phyloP scores from a whole-genome alignment of 2,329 filamentous ascomycete species.

The Orbilia javanica region DNA sequence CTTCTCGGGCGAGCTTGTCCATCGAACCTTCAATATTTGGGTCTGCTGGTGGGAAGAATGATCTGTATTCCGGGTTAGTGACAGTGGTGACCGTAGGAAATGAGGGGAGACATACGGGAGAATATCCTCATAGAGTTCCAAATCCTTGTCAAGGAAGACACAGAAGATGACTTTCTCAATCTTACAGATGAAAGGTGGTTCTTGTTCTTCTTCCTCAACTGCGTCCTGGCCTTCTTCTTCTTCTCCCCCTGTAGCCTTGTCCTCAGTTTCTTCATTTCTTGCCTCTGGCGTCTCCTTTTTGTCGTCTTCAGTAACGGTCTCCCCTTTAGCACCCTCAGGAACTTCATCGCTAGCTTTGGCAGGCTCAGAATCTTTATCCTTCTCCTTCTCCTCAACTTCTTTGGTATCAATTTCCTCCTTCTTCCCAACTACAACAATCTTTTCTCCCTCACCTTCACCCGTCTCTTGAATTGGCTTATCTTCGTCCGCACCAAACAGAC shows the following conservation, averaged over 20 bases:
- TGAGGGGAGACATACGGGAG: conserved; percentile 75
- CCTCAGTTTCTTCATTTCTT: conserved; percentile 14
- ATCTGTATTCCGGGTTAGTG: conserved; percentile 62
- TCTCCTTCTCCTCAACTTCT: background rate
- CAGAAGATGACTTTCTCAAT: conserved; percentile 86
- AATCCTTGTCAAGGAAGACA: conserved; percentile 83
- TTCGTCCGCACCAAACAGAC: conserved; percentile 66
- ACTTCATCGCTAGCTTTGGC: background rate
- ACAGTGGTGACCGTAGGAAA: background rate
- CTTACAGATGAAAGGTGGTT: conserved; percentile 62
- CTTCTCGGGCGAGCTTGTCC: conserved; percentile 37
- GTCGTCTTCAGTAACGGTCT: background rate
- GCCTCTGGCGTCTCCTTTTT: background rate
- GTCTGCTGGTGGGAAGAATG: conserved; percentile 68
- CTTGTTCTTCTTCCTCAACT: conserved; percentile 61
- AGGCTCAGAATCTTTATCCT: background rate
- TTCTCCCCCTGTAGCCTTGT: background rate
- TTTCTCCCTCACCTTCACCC: background rate
- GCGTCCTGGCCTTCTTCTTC: background rate
- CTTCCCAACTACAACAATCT: background rate
- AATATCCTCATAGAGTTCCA: conserved; percentile 76
- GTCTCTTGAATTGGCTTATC: conserved; percentile 39
- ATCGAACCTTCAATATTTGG: conserved; percentile 62
- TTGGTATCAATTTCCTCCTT: background rate
- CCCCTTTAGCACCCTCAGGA: background rate